Evolutionary conservation across 768 basidiomycete species (phyloP).

Genomic region (Amanita subjunquillea): DNA sequence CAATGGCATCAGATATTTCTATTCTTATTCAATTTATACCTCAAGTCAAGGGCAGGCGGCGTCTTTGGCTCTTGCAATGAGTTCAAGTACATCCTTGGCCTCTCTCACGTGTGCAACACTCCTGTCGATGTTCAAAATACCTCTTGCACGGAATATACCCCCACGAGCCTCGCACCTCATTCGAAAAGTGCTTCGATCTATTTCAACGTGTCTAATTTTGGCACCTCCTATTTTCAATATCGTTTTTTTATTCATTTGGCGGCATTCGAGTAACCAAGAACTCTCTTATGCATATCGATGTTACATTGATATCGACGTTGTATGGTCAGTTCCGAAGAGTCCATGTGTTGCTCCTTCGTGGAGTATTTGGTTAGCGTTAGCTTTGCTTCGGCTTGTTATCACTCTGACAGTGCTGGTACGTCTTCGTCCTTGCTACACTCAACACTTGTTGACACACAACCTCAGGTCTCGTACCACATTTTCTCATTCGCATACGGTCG

Average conservation of each 20-base stretch:
- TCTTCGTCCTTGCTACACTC: constrained; percentile 7
- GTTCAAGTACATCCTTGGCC: constrained; percentile 30
- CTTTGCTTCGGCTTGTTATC: constrained; percentile 40
- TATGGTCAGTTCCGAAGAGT: constrained; percentile 40
- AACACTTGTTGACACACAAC: constrained; percentile 1
- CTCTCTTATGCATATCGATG: constrained; percentile 37
- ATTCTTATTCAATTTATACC: constrained; percentile 40
- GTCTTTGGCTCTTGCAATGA: constrained; percentile 39
- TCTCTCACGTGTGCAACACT: constrained; percentile 25
- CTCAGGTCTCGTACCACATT: constrained; percentile 19
- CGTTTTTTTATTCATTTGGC: constrained; percentile 45
- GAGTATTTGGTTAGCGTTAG: constrained; percentile 44
- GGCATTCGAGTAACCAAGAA: constrained; percentile 23
- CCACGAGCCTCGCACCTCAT: constrained; percentile 19
- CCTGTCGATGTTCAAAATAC: constrained; percentile 29
- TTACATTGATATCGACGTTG: constrained; percentile 51
- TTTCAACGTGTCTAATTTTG: constrained; percentile 37
- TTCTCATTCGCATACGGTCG: constrained; percentile 16
- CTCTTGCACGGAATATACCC: constrained; percentile 20
- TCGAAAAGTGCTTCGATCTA: constrained; percentile 24
- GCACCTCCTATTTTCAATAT: constrained; percentile 46
- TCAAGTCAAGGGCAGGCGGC: constrained; percentile 29
- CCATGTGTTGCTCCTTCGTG: constrained; percentile 27
- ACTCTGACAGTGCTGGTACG: constrained; percentile 47
- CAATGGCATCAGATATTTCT: constrained; percentile 53